Evolutionary conservation across 768 basidiomycete genomes (phyloP).

Genomic region (Pholiota microspora): DNA sequence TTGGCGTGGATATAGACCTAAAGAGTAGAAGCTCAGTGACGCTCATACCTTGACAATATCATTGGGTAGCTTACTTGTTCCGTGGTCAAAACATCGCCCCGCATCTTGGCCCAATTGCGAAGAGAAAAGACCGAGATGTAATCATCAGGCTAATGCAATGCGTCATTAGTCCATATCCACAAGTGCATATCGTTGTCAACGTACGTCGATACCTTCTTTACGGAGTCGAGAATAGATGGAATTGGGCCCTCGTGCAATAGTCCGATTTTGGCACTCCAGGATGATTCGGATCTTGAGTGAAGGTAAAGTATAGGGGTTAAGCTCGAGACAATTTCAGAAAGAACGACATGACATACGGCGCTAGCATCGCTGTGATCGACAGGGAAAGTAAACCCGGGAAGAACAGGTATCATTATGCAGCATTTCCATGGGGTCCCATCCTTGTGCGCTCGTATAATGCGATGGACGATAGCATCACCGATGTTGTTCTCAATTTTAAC

Average conservation of each 20-base stretch:
- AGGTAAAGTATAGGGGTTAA: background rate
- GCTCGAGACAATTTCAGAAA: conserved; percentile 7
- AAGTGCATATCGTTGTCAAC: conserved; percentile 21
- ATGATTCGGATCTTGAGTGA: conserved; percentile 80
- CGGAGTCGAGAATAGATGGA: conserved; percentile 87
- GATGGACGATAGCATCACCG: conserved; percentile 88
- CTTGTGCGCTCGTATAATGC: conserved; percentile 84
- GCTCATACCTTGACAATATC: background rate
- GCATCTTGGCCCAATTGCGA: conserved; percentile 91
- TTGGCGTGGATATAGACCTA: conserved; percentile 91
- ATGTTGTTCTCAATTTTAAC: conserved; percentile 89
- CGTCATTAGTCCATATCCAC: background rate
- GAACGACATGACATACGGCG: conserved; percentile 53
- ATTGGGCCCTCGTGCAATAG: conserved; percentile 83
- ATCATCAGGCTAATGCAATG: conserved; percentile 69
- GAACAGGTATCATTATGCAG: conserved; percentile 85
- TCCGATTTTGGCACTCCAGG: conserved; percentile 90
- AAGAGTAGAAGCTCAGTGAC: conserved; percentile 6
- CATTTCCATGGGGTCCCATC: conserved; percentile 87
- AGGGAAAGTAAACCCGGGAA: conserved; percentile 92
- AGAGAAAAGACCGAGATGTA: conserved; percentile 91
- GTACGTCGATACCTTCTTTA: conserved; percentile 85
- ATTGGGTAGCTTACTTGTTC: conserved; percentile 62
- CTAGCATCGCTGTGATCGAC: conserved; percentile 93
- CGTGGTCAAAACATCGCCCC: conserved; percentile 79